Percentiles rank a stretch among this genome's conserved stretches.
Evolutionary conservation across 2,329 filamentous ascomycete genomes (phyloP).

Genomic region (Ceratocystis alfenasii): DNA sequence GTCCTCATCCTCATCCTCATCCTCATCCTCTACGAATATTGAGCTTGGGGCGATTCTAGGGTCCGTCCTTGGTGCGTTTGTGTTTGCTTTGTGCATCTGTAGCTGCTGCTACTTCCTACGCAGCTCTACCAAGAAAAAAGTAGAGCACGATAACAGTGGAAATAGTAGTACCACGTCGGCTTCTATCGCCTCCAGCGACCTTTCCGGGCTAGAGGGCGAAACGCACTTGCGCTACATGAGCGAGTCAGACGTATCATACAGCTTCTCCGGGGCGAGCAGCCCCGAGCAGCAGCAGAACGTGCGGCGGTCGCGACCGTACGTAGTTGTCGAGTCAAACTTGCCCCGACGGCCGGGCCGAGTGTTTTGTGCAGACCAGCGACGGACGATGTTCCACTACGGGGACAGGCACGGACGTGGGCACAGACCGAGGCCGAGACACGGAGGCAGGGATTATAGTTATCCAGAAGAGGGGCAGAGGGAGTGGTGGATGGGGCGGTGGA

Average conservation of each 20-base stretch:
- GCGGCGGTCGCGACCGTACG: background rate
- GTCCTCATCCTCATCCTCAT: background rate
- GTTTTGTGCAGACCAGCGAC: background rate
- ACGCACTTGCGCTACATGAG: background rate
- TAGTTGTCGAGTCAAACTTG: background rate
- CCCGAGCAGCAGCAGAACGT: background rate
- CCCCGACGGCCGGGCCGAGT: background rate
- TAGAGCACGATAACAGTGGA: background rate
- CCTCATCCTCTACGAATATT: background rate
- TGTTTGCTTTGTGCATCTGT: conserved; percentile 4
- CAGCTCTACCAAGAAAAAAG: background rate
- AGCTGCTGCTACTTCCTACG: conserved; percentile 1
- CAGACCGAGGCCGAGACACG: background rate
- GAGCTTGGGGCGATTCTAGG: conserved; percentile 5
- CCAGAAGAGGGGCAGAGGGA: background rate
- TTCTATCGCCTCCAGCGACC: background rate
- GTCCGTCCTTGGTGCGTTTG: conserved; percentile 1
- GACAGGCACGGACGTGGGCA: background rate
- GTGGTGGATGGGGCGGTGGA: background rate
- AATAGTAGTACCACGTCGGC: too few species aligned
- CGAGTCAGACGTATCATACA: background rate
- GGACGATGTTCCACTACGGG: background rate
- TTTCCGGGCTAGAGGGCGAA: background rate
- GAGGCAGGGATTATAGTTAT: too few species aligned
- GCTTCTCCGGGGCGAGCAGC: background rate